A percentile compares a stretch with the other conserved stretches of the same genome.
Evolutionary conservation across 306 rosid species (phyloP).

Genomic region (Pterocarpus santalinus): DNA sequence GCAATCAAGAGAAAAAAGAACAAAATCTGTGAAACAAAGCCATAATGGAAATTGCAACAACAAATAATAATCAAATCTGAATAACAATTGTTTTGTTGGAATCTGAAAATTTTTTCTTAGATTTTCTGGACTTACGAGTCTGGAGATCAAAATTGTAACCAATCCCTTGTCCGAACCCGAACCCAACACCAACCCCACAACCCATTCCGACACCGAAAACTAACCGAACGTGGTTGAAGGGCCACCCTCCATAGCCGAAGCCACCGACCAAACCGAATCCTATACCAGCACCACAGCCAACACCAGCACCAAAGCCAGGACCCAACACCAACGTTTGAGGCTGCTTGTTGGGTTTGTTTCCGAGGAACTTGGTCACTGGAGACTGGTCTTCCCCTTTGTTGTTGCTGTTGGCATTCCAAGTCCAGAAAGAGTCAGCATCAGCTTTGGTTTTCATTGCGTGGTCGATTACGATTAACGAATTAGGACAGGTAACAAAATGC

Average conservation of each 20-base stretch:
- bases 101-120: constrained; percentile 42
- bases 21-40: neutral
- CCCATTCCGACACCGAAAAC: constrained; percentile 59
- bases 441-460: constrained; percentile 40
- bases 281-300: constrained; percentile 60
- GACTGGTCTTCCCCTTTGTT: constrained; percentile 37
- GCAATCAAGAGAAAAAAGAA: neutral
- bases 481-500: no score
- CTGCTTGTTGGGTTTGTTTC: constrained; percentile 38
- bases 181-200: constrained; percentile 59
- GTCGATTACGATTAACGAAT: neutral
- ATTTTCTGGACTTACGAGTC: constrained; percentile 46
- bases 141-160: constrained; percentile 48
- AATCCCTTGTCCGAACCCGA: constrained; percentile 62
- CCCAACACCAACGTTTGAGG: constrained; percentile 46
- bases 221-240: constrained; percentile 48
- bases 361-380: constrained; percentile 43
- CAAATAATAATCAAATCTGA: constrained; percentile 26
- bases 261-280: constrained; percentile 61
- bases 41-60: neutral
- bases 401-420: constrained; percentile 46
- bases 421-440: constrained; percentile 51
- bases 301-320: constrained; percentile 61
- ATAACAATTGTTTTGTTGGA: constrained; percentile 50
- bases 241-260: constrained; percentile 50